phyloP scores from a whole-genome alignment of 1,139 yeast genomes.

The Magnusiomyces fungicola region DNA sequence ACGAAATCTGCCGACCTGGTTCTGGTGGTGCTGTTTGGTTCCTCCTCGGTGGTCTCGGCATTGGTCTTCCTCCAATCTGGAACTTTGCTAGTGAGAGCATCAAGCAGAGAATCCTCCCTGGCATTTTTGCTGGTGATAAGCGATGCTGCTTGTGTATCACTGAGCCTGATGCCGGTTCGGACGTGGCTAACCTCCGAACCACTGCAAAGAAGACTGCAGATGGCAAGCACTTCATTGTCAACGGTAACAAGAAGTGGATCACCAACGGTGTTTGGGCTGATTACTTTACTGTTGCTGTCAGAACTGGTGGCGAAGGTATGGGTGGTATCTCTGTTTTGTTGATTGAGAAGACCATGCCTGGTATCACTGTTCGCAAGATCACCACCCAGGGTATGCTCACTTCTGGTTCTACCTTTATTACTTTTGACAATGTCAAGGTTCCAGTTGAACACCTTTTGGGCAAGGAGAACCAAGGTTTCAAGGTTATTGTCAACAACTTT shows the following conservation, averaged over 20 bases:
- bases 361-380: slow-evolving; percentile 35
- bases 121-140: slow-evolving; percentile 34
- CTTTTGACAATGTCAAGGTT: slow-evolving; percentile 40
- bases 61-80: slow-evolving; percentile 37
- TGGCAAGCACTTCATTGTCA: slow-evolving; percentile 38
- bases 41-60: slow-evolving; percentile 36
- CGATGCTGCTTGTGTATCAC: slow-evolving; percentile 38
- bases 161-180: slow-evolving; percentile 41
- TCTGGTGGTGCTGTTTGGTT: slow-evolving; percentile 38
- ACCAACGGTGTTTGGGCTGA: slow-evolving; percentile 40
- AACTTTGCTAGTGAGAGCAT: slow-evolving; percentile 32
- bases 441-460: slow-evolving; percentile 40
- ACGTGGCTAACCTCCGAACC: slow-evolving; percentile 38
- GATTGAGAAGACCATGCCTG: slow-evolving; percentile 36
- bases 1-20: slow-evolving; percentile 37
- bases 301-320: slow-evolving; percentile 39
- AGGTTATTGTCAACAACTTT: slow-evolving; percentile 40
- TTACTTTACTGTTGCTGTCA: slow-evolving; percentile 40
- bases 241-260: slow-evolving; percentile 41
- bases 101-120: slow-evolving; percentile 33
- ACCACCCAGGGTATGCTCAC: slow-evolving; percentile 37
- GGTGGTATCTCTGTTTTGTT: slow-evolving; percentile 37
- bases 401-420: slow-evolving; percentile 36
- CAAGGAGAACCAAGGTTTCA: slow-evolving; percentile 39
- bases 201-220: slow-evolving; percentile 35